Conservation (phyloP, 768 basidiomycete species). For the Hysterangium stoloniferum region DNA sequence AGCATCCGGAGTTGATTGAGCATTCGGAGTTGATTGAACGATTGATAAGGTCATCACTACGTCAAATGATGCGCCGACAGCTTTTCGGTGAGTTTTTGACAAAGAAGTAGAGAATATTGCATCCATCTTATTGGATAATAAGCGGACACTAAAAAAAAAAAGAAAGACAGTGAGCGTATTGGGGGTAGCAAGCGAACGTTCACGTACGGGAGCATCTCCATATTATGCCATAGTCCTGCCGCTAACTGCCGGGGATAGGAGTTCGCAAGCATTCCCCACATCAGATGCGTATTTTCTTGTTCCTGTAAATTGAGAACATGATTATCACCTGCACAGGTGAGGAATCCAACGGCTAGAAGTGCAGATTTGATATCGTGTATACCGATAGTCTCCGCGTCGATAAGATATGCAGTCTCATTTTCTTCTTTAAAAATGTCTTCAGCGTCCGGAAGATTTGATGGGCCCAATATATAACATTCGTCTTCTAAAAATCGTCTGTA, state of each 20-base stretch:
- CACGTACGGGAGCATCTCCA: slow-evolving; percentile 6
- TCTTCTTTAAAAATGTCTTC: not conserved
- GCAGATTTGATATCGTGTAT: not conserved
- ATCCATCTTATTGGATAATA: slow-evolving; percentile 2
- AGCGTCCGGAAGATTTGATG: not conserved
- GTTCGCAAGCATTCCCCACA: not conserved
- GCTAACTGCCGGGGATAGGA: not conserved
- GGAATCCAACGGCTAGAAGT: not conserved
- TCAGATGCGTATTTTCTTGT: slow-evolving; percentile 2
- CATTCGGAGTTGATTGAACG: no score
- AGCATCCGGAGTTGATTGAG: not conserved
- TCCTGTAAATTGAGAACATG: not conserved
- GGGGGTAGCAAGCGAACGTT: not conserved
- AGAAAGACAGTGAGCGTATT: not conserved
- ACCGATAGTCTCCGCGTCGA: not conserved
- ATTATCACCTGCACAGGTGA: not conserved
- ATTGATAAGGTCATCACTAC: slow-evolving; percentile 1
- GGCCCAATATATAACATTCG: not conserved
- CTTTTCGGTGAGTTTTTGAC: slow-evolving; percentile 2
- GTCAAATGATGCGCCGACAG: not conserved
- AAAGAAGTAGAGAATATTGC: not conserved
- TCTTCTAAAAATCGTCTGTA: slow-evolving; percentile 6
- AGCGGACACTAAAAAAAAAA: not conserved
- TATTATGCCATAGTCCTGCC: not conserved
- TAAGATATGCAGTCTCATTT: not conserved